Conservation (phyloP, 1,284 basidiomycete species). For the Stygiomarasmius scandens region DNA sequence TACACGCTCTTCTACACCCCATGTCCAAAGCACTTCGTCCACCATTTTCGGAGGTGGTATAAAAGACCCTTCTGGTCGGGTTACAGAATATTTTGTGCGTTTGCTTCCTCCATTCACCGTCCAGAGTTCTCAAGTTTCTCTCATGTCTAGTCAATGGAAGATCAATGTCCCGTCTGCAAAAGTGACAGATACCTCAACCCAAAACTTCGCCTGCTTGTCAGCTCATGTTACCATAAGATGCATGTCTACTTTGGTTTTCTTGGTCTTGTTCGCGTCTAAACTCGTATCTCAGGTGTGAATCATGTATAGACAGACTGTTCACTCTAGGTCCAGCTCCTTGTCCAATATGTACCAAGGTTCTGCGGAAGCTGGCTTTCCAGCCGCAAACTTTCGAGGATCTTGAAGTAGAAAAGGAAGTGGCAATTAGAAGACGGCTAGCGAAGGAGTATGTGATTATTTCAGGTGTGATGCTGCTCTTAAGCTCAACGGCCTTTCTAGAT, state of each 20-base stretch:
- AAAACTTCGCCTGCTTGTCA: conserved; percentile 91
- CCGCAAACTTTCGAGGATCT: conserved; percentile 98
- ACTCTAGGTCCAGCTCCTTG: conserved; percentile 96
- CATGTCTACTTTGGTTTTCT: conserved; percentile 35
- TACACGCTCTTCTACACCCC: conserved; percentile 67
- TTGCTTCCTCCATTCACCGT: not conserved
- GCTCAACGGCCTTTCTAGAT: conserved; percentile 49
- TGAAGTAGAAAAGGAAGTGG: conserved; percentile 95
- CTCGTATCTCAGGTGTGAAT: conserved; percentile 79
- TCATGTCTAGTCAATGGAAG: conserved; percentile 75
- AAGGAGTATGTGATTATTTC: conserved; percentile 61
- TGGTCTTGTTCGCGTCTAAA: conserved; percentile 15
- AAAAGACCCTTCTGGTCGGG: conserved; percentile 80
- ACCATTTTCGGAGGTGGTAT: conserved; percentile 79
- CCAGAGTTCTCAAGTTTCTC: too few species aligned
- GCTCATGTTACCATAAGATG: conserved; percentile 99
- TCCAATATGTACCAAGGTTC: conserved; percentile 88
- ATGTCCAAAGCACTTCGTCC: conserved; percentile 68
- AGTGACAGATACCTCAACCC: conserved; percentile 96
- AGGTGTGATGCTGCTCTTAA: not conserved
- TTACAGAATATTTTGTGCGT: conserved; percentile 76
- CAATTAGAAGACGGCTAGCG: conserved; percentile 82
- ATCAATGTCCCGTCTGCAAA: conserved; percentile 97
- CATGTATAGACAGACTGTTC: conserved; percentile 96
- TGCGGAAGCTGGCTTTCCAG: conserved; percentile 92